Conservation (phyloP, 2,329 filamentous ascomycete species). For the Xylaria digitata region DNA sequence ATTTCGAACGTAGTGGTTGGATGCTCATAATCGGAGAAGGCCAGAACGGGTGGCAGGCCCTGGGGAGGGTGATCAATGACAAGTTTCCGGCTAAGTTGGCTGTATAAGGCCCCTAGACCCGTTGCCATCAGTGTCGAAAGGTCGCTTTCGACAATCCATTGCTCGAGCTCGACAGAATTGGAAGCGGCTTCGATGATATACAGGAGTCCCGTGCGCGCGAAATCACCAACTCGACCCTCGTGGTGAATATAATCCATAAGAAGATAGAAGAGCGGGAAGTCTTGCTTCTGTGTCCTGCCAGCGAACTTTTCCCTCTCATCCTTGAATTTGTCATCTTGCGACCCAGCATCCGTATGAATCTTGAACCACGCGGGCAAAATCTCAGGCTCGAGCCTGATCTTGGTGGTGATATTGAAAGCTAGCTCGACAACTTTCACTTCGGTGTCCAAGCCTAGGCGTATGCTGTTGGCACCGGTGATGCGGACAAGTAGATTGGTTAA, state of each 20-base stretch:
- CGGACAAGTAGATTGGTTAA: constrained; percentile 87
- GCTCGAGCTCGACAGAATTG: constrained; percentile 82
- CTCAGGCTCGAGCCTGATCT: constrained; percentile 88
- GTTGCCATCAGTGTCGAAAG: constrained; percentile 97
- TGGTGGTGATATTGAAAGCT: constrained; percentile 94
- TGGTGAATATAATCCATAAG: constrained; percentile 97
- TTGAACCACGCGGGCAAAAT: constrained; percentile 95
- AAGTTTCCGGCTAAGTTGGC: constrained; percentile 77
- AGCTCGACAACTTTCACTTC: constrained; percentile 92
- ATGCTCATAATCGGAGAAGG: constrained; percentile 88
- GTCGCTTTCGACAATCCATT: constrained; percentile 97
- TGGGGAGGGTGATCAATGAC: constrained; percentile 82
- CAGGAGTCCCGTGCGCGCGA: constrained; percentile 90
- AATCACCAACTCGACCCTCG: constrained; percentile 93
- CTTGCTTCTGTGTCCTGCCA: constrained; percentile 85
- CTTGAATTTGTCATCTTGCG: constrained; percentile 55
- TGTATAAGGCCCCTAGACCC: constrained; percentile 82
- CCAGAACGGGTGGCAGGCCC: constrained; percentile 83
- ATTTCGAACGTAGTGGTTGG: constrained; percentile 76
- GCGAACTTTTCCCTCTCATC: constrained; percentile 76
- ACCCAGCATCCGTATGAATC: constrained; percentile 55
- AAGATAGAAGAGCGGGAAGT: constrained; percentile 96
- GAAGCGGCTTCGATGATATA: constrained; percentile 97
- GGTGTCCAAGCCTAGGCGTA: constrained; percentile 80
- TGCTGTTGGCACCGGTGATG: constrained; percentile 78